These are phyloP conservation scores for Cladosporium sp. DNA, from an alignment of 2,329 filamentous ascomycete species.

Conservation along the genomic window DNA sequence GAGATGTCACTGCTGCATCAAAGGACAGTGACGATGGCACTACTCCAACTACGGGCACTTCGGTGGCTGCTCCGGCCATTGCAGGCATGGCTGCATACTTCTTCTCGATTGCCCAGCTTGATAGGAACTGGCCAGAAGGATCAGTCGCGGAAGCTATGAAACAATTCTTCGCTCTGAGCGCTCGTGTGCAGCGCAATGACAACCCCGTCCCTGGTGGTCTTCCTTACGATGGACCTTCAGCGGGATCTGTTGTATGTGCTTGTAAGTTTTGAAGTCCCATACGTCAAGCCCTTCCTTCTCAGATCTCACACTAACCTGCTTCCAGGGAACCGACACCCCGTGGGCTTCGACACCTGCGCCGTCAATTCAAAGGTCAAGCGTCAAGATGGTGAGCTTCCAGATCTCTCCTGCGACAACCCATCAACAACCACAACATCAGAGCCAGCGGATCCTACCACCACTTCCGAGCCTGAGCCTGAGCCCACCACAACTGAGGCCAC, in stretches of 20 bases:
- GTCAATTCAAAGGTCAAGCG: background rate
- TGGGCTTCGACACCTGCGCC: background rate
- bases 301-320: background rate
- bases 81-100: conserved; percentile 6
- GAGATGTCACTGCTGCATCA: background rate
- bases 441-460: background rate
- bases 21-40: background rate
- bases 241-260: background rate
- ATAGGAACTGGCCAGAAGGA: conserved; percentile 1
- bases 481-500: background rate
- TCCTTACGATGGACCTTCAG: background rate
- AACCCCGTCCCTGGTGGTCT: background rate
- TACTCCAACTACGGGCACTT: background rate
- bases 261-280: too few relatives aligned
- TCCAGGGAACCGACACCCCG: conserved; percentile 3
- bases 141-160: background rate
- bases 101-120: conserved; percentile 1
- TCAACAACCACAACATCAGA: background rate
- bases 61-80: background rate
- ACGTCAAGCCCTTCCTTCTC: background rate
- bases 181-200: conserved; percentile 3
- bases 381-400: background rate
- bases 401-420: conserved; percentile 1
- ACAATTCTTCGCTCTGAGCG: conserved; percentile 4
- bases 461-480: background rate